Base-by-base conservation (phyloP, 2,329 filamentous ascomycete genomes). In the Rachicladosporium sp. region DNA sequence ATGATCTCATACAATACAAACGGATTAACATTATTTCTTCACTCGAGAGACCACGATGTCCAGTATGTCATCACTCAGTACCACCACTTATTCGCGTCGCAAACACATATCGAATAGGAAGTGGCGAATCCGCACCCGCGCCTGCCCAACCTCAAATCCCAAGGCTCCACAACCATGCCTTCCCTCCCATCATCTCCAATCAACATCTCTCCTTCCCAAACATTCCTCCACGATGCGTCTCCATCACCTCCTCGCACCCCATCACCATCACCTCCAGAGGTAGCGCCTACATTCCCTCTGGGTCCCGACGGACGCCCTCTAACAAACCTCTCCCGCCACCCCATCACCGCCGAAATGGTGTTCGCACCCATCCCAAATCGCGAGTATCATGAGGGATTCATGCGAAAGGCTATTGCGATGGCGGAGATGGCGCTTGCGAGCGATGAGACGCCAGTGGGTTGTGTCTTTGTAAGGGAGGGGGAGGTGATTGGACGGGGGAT, bases 361-460 rank as follows among this genome's bases (percentile, higher is more conserved):
- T 58, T 58, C 46, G 52, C 50, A 11, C 53, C 53, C 15, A 50
- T 58, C n/a, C 56, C 56, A 15, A 58, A 67, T 41, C 61, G 60
- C 45, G 59, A 57, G 45, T 65, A 65, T 58, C 72, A 77, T 59
- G 68, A 70, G 50, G 57, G 61, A 51, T 94, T 87, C 64, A 94
- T 93, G 76, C 75, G 80, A 50, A 80, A 89, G 59, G 88, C 88
- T 46, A 73, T 95, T 50, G 72, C 78, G 50, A 93, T 94, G 86
- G 91, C 87, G 43, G 80, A 89, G 54, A 74, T 86, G 48, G 91
- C 93, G 13, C 75, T 98, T 36, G 68, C 69, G 50, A 83, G 76
- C 45, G 88, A 93, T 51, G 91, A 98, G 66, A 96, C 93, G 1
- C 91, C 91, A 1, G 91, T 98, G 12, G 93, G 91, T 36, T 98